These are phyloP conservation scores for Plasmopara halstedii DNA, from an alignment of 352 stramenopile species.

Conservation along the genomic window DNA sequence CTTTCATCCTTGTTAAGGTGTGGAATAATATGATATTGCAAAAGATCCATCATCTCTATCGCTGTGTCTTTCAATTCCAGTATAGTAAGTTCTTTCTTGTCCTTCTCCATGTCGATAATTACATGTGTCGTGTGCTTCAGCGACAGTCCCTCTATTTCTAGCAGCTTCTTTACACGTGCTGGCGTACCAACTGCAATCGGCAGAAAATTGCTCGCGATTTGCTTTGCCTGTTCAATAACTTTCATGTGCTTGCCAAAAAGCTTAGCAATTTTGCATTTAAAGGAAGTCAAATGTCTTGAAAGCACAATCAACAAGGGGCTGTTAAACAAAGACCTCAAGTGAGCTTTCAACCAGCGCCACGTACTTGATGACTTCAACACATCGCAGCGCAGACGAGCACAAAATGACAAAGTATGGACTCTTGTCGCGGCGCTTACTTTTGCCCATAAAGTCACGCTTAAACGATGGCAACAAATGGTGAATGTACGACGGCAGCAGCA, in stretches of 20 bases:
- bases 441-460: slow-evolving; percentile 72
- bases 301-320: not conserved
- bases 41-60: slow-evolving; percentile 67
- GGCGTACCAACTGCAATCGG: slow-evolving; percentile 78
- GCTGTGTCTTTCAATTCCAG: slow-evolving; percentile 81
- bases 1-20: slow-evolving; percentile 36
- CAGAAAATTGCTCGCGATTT: slow-evolving; percentile 62
- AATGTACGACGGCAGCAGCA: slow-evolving; percentile 65
- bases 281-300: slow-evolving; percentile 49
- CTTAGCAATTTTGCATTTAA: slow-evolving; percentile 92
- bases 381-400: slow-evolving; percentile 86
- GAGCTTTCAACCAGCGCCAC: slow-evolving; percentile 12
- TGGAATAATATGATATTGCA: slow-evolving; percentile 72
- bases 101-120: slow-evolving; percentile 80
- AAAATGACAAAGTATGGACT: slow-evolving; percentile 89
- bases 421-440: slow-evolving; percentile 77
- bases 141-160: slow-evolving; percentile 70
- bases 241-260: slow-evolving; percentile 95
- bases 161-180: slow-evolving; percentile 64
- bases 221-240: slow-evolving; percentile 80
- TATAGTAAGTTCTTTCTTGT: slow-evolving; percentile 82
- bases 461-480: slow-evolving; percentile 61
- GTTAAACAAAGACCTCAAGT: slow-evolving; percentile 9
- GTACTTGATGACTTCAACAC: slow-evolving; percentile 91
- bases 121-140: slow-evolving; percentile 74